Evolutionary conservation across 139 green algal genomes (phyloP).

Genomic region (Yamagishiella unicocca): DNA sequence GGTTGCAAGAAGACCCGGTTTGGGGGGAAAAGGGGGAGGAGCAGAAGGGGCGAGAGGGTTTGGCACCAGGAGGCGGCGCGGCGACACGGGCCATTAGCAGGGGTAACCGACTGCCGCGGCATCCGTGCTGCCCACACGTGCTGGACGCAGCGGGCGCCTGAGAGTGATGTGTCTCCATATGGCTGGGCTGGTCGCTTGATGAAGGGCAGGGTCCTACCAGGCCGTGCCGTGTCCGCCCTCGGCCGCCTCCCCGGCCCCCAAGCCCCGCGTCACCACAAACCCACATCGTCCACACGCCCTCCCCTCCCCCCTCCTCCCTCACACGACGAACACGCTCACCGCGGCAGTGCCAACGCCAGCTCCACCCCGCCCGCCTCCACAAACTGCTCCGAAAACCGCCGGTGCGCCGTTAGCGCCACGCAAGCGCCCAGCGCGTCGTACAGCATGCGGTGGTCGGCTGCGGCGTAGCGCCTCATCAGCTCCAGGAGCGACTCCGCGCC

Average conservation of each 20-base stretch:
- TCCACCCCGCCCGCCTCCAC: constrained; percentile 75
- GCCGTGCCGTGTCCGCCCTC: too few species aligned
- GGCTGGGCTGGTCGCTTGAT: too few species aligned
- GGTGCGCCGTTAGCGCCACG: constrained; percentile 76
- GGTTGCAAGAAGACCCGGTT: background rate
- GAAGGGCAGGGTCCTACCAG: too few species aligned
- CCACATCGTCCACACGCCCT: background rate
- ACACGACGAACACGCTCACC: constrained; percentile 11
- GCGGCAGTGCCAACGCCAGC: constrained; percentile 70
- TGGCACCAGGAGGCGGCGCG: background rate
- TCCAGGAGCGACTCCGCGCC: constrained; percentile 49
- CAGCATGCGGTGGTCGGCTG: constrained; percentile 36
- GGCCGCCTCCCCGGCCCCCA: too few species aligned
- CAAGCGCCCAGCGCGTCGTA: constrained; percentile 64
- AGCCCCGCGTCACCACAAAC: too few species aligned
- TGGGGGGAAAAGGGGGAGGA: too few species aligned
- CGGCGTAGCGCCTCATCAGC: constrained; percentile 27
- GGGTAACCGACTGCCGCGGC: too few species aligned
- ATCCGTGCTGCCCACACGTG: too few species aligned
- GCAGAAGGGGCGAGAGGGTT: background rate
- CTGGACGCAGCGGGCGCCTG: too few species aligned
- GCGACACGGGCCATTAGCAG: background rate
- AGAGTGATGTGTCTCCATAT: too few species aligned
- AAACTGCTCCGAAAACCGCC: constrained; percentile 71
- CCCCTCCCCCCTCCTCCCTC: background rate